phyloP scores from a whole-genome alignment of 179 eudicot species.

The Corrigiola litoralis region DNA sequence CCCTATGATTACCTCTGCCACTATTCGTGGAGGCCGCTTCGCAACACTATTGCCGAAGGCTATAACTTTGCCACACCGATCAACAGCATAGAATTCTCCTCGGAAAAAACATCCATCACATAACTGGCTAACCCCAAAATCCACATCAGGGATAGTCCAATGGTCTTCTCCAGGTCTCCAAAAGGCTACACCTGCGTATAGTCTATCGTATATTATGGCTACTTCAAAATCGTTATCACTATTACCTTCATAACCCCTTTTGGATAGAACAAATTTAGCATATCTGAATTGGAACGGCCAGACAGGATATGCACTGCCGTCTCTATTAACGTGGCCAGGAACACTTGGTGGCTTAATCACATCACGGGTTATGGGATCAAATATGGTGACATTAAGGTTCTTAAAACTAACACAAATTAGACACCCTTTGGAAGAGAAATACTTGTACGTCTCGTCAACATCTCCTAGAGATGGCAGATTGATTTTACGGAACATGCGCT shows the following conservation, averaged over 20 bases:
- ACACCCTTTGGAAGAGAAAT: conserved; percentile 7
- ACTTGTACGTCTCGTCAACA: background rate
- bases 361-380: background rate
- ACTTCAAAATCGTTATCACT: background rate
- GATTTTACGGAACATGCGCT: background rate
- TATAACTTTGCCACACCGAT: background rate
- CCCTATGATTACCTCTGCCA: background rate
- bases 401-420: background rate
- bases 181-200: background rate
- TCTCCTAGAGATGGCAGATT: background rate
- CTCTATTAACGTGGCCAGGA: background rate
- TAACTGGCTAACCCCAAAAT: background rate
- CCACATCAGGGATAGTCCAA: background rate
- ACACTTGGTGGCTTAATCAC: background rate
- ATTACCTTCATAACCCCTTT: background rate
- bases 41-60: background rate
- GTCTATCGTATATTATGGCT: background rate
- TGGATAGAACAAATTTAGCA: background rate
- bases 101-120: background rate
- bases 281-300: background rate
- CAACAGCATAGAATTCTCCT: background rate
- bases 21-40: background rate
- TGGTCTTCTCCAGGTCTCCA: conserved; percentile 2
- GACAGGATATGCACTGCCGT: background rate
- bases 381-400: background rate